phyloP scores from a whole-genome alignment of 495 filamentous ascomycete species.

The Neurospora terricola region DNA sequence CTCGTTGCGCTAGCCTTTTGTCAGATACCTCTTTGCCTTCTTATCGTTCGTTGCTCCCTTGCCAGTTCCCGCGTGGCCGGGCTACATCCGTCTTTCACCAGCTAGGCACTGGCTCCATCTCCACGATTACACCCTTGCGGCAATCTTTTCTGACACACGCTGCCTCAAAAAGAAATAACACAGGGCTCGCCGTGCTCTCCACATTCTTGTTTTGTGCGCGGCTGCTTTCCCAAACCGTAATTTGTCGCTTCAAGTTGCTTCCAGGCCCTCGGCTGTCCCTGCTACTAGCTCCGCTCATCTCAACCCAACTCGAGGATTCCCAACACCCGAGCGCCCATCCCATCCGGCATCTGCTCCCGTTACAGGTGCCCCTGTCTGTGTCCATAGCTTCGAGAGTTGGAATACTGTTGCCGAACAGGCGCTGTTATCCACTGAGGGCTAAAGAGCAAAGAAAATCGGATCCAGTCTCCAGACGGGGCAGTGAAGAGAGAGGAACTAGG shows the following conservation, averaged over 20 bases:
- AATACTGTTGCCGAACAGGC: slow-evolving; percentile 5
- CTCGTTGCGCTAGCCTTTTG: slow-evolving; percentile 6
- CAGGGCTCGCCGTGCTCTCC: slow-evolving; percentile 21
- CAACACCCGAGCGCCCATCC: neutral
- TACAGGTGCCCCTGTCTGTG: neutral
- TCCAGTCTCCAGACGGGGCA: slow-evolving; percentile 11
- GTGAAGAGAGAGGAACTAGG: slow-evolving; percentile 18
- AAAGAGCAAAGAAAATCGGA: slow-evolving; percentile 9
- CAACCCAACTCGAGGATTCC: neutral
- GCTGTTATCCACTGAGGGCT: slow-evolving; percentile 5
- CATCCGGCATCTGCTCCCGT: slow-evolving; percentile 5
- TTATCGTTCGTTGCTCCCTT: slow-evolving; percentile 7
- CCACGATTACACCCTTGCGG: slow-evolving; percentile 19
- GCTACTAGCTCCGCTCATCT: slow-evolving; percentile 4
- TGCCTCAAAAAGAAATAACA: slow-evolving; percentile 28
- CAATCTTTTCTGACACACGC: slow-evolving; percentile 32
- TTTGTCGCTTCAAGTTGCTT: slow-evolving; percentile 18
- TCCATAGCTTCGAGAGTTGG: neutral
- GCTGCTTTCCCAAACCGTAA: slow-evolving; percentile 20
- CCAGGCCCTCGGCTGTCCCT: slow-evolving; percentile 5
- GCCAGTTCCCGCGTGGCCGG: slow-evolving; percentile 1
- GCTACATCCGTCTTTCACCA: neutral
- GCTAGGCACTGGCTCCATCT: slow-evolving; percentile 9
- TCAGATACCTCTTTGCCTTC: slow-evolving; percentile 9
- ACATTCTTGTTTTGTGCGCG: slow-evolving; percentile 23